Base-by-base conservation (phyloP, 1,284 basidiomycete genomes). In the Ustilago cynodontis region DNA sequence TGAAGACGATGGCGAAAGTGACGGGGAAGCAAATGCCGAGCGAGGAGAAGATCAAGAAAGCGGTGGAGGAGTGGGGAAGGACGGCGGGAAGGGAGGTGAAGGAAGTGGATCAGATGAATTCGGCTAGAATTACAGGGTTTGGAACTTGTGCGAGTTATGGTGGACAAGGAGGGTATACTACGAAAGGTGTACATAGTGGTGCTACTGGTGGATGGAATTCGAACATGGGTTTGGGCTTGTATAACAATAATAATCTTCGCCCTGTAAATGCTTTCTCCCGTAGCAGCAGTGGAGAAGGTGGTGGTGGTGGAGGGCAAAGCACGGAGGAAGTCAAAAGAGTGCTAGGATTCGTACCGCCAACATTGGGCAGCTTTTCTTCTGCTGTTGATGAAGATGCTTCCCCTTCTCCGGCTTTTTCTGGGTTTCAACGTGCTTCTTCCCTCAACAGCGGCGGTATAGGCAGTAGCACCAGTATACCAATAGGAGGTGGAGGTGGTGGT, bases 181-280 rank as follows among this genome's bases (percentile, higher is more conserved):
- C 71, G 1, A 29, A 49, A 4, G 71, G 65, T 6, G 71, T 74
- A 24, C 71, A 74, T 49, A 75, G 67, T 29, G 68, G 67, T 13
- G 73, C 73, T 18, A 71, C 68, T 9, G 68, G 68, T 14, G 67
- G 64, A 6, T 76, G 73, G 73, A 76, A 68, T 22, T 76, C 73
- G 59, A 57, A 49, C 22, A 76, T 70, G 63, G 64, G 68, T 9
- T 76, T 71, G 43, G 67, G 68, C 3, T 41, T 64, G 56, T 64
- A 70, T 37, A 66, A 52, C 26, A 53, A 70, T 14, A 64, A 60
- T 18, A 35, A 52, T 16, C 33, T 70, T 24, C 45, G 58, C 16
- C 49, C 70, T 45, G 16, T 43, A 4, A 49, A 60, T 20, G 31
- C 41, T 20, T 31, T 33, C 20, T 22, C 57, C 13, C 43, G 56